Percentiles rank a stretch among this genome's conserved stretches.
These are phyloP conservation scores for Galium porrigens DNA, from an alignment of 305 asterid species.

Conservation along the genomic window DNA sequence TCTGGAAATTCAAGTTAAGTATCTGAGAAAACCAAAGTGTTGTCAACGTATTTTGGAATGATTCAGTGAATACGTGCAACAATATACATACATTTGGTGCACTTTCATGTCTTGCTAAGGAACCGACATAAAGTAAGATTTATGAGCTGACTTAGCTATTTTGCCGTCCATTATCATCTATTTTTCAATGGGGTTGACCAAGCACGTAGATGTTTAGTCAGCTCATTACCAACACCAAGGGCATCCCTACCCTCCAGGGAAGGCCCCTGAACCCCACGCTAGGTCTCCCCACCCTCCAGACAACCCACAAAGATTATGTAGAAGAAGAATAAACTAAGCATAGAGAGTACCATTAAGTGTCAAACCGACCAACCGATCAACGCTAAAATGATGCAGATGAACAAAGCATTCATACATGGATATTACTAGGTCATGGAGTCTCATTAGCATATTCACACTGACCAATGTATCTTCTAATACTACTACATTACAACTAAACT, in stretches of 20 bases:
- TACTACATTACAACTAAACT: background rate
- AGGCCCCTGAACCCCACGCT: background rate
- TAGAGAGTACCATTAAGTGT: background rate
- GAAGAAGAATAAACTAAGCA: background rate
- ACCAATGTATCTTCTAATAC: background rate
- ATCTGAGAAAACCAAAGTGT: background rate
- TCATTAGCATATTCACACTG: slow-evolving; percentile 9
- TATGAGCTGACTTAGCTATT: slow-evolving; percentile 1
- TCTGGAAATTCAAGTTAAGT: background rate
- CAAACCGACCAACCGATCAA: background rate
- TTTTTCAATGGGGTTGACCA: slow-evolving; percentile 4
- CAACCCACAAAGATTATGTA: background rate
- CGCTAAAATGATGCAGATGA: background rate
- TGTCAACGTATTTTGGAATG: background rate
- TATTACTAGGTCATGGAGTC: background rate
- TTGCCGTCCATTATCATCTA: background rate
- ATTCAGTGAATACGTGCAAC: background rate
- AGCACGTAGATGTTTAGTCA: slow-evolving; percentile 2
- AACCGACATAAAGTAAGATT: background rate
- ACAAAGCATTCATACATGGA: background rate
- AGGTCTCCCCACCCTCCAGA: background rate
- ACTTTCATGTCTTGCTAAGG: slow-evolving; percentile 10
- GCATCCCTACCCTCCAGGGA: slow-evolving; percentile 2
- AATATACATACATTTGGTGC: background rate
- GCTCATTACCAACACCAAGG: background rate